Conservation (phyloP, 208 protist genomes). For the Trypanosoma avium region DNA sequence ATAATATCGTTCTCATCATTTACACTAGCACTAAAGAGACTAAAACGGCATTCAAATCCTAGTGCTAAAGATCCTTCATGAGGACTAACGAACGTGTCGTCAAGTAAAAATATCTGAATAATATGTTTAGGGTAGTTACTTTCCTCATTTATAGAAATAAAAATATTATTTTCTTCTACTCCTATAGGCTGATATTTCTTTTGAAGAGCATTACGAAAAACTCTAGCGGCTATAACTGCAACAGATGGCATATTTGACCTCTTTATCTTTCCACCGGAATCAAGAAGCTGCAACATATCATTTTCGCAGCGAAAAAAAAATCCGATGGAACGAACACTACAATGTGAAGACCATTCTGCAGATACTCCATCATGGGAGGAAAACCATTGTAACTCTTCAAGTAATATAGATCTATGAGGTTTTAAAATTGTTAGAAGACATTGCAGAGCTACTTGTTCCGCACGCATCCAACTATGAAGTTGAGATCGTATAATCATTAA, state of each 20-base stretch:
- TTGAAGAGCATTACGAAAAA: constrained; percentile 41
- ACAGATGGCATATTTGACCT: constrained; percentile 23
- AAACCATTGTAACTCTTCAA: constrained; percentile 38
- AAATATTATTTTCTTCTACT: constrained; percentile 44
- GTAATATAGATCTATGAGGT: constrained; percentile 4
- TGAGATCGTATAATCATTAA: constrained; percentile 59
- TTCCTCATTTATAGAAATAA: constrained; percentile 32
- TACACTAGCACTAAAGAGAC: constrained; percentile 52
- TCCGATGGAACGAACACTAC: constrained; percentile 47
- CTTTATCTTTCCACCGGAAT: constrained; percentile 8
- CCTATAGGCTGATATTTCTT: constrained; percentile 40
- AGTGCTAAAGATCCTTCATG: constrained; percentile 33
- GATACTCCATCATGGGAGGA: constrained; percentile 53
- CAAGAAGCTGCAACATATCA: constrained; percentile 18
- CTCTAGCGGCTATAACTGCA: constrained; percentile 25
- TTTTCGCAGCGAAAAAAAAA: constrained; percentile 57
- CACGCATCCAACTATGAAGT: constrained; percentile 60
- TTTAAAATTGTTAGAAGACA: constrained; percentile 25
- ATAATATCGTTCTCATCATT: neutral
- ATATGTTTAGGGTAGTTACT: constrained; percentile 30
- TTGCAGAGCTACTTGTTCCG: constrained; percentile 62
- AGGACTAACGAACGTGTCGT: constrained; percentile 19
- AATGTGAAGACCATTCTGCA: constrained; percentile 59
- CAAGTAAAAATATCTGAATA: constrained; percentile 68
- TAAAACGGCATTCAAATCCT: constrained; percentile 76